These are phyloP conservation scores for Trichoderma semiorbis DNA, from an alignment of 2,329 filamentous ascomycete species.

Conservation along the genomic window DNA sequence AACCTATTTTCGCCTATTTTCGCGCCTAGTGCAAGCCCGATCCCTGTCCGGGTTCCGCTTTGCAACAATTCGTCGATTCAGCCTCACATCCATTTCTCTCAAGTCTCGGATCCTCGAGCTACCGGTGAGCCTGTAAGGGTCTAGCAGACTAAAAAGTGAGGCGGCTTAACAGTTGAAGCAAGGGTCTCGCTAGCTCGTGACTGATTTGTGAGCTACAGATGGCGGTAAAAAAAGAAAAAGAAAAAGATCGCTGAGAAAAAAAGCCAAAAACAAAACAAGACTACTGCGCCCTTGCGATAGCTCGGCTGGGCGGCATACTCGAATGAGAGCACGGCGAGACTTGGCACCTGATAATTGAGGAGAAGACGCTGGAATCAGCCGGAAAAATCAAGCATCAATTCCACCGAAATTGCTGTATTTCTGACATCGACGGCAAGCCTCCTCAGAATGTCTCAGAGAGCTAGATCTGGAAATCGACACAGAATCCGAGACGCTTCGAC, in stretches of 20 bases:
- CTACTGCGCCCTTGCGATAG: background rate
- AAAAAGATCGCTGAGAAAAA: background rate
- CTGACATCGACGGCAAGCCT: background rate
- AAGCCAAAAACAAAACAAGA: background rate
- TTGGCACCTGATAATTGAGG: background rate
- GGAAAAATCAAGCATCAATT: background rate
- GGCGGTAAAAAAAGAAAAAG: constrained; percentile 6
- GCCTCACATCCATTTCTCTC: constrained; percentile 10
- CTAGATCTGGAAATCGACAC: background rate
- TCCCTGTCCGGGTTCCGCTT: background rate
- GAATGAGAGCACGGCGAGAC: background rate
- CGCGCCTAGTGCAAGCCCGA: background rate
- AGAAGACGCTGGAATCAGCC: background rate
- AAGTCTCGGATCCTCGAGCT: background rate
- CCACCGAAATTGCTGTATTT: background rate
- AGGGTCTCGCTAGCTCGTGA: constrained; percentile 3
- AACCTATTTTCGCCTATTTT: constrained; percentile 3
- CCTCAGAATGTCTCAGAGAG: background rate
- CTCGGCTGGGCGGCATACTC: background rate
- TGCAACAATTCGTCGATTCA: background rate
- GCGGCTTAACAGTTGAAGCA: background rate
- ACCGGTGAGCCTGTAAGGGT: background rate
- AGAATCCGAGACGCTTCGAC: background rate
- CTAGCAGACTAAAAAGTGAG: background rate
- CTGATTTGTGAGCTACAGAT: constrained; percentile 13